A percentile compares a stretch with the other conserved stretches of the same genome.
Evolutionary conservation across 805 yeast species (phyloP).

Genomic region (Cyberlindnera lachancei): DNA sequence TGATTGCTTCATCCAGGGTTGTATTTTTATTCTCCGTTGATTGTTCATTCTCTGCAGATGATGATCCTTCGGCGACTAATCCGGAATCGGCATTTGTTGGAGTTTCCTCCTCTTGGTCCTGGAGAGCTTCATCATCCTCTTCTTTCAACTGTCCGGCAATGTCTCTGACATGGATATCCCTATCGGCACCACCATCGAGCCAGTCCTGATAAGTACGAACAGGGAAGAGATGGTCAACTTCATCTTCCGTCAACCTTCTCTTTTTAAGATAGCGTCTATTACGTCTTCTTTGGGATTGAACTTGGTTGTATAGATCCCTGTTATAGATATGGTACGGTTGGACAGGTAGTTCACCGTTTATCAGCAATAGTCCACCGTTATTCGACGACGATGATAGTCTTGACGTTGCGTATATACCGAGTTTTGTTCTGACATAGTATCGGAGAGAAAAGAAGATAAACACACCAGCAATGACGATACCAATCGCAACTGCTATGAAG

Average conservation of each 20-base stretch:
- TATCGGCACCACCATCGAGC: slow-evolving; percentile 54
- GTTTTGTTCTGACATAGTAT: slow-evolving; percentile 49
- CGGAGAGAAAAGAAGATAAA: slow-evolving; percentile 55
- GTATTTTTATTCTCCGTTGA: neutral
- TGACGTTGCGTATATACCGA: slow-evolving; percentile 38
- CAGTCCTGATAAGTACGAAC: slow-evolving; percentile 48
- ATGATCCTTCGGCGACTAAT: neutral
- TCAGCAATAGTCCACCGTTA: slow-evolving; percentile 11
- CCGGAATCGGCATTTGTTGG: neutral
- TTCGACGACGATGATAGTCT: slow-evolving; percentile 14
- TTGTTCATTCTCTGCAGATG: neutral
- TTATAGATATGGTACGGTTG: slow-evolving; percentile 17
- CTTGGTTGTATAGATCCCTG: slow-evolving; percentile 8
- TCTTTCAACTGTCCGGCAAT: slow-evolving; percentile 36
- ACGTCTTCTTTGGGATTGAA: slow-evolving; percentile 24
- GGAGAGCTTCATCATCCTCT: slow-evolving; percentile 17
- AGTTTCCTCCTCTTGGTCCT: slow-evolving; percentile 1
- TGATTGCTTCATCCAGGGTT: neutral
- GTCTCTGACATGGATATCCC: slow-evolving; percentile 36
- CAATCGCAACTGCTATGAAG: slow-evolving; percentile 56
- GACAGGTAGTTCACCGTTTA: slow-evolving; percentile 19
- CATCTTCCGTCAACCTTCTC: slow-evolving; percentile 44
- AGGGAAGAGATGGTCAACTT: slow-evolving; percentile 58
- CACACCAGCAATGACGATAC: slow-evolving; percentile 46
- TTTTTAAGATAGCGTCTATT: slow-evolving; percentile 39